A percentile compares a stretch with the other conserved stretches of the same genome.
These are phyloP conservation scores for Gyromitra esculenta DNA, from an alignment of 2,329 filamentous ascomycete genomes.

Conservation along the genomic window DNA sequence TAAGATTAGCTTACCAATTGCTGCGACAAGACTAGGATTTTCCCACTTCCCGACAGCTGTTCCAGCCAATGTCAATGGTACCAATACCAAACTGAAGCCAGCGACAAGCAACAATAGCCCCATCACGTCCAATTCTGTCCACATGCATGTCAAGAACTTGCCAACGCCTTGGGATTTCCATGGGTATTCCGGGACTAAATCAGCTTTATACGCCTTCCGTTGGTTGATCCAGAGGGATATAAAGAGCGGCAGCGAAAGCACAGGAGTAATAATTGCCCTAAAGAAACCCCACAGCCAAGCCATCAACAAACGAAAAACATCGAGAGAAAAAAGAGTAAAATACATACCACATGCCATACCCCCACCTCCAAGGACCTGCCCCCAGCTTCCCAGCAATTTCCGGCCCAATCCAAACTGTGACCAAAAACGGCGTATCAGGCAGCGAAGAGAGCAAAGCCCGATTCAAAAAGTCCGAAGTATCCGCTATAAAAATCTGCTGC, in stretches of 20 bases:
- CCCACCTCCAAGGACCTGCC: slow-evolving; percentile 69
- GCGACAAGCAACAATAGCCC: slow-evolving; percentile 67
- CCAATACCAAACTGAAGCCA: slow-evolving; percentile 66
- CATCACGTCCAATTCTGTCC: slow-evolving; percentile 63
- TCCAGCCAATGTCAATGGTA: slow-evolving; percentile 64
- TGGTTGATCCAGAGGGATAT: slow-evolving; percentile 66
- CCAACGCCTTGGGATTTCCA: slow-evolving; percentile 58
- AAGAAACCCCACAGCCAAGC: background rate
- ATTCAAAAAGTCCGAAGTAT: slow-evolving; percentile 70
- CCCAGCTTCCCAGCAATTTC: slow-evolving; percentile 65
- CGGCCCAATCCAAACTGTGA: slow-evolving; percentile 71
- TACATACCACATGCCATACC: slow-evolving; percentile 68
- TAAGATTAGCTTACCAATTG: slow-evolving; percentile 58
- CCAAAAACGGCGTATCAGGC: slow-evolving; percentile 69
- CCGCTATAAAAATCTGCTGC: slow-evolving; percentile 73
- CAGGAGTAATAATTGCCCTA: slow-evolving; percentile 67
- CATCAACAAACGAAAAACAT: background rate
- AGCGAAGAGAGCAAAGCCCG: slow-evolving; percentile 70
- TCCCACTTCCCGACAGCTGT: slow-evolving; percentile 61
- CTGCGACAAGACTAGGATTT: slow-evolving; percentile 61
- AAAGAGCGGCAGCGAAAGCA: slow-evolving; percentile 67
- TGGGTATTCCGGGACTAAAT: slow-evolving; percentile 62
- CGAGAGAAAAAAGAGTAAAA: background rate
- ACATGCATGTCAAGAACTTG: slow-evolving; percentile 60
- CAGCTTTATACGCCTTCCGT: slow-evolving; percentile 65